Evolutionary conservation across 2,329 filamentous ascomycete species (phyloP).

Genomic region (Pseudocercospora fijiensis): DNA sequence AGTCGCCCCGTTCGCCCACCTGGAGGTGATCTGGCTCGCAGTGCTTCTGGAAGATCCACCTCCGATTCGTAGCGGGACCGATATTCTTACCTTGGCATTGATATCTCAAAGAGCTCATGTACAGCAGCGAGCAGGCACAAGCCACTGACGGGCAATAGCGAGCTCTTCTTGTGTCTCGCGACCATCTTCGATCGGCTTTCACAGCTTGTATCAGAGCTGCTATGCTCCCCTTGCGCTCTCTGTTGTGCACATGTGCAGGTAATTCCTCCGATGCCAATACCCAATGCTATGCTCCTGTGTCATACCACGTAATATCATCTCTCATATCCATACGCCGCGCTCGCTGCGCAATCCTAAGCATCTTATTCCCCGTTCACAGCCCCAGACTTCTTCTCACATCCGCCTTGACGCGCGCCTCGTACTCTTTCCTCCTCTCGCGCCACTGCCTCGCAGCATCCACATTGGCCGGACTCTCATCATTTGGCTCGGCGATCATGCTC

Average conservation of each 20-base stretch:
- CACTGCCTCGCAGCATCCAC: constrained; percentile 96
- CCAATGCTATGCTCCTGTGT: background rate
- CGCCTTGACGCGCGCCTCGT: constrained; percentile 80
- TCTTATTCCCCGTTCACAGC: constrained; percentile 50
- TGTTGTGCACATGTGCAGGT: background rate
- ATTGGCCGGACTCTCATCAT: constrained; percentile 94
- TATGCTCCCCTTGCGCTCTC: background rate
- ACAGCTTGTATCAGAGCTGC: background rate
- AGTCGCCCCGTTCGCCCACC: background rate
- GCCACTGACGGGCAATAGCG: no score
- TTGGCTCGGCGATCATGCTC: constrained; percentile 97
- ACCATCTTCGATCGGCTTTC: background rate
- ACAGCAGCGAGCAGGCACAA: no score
- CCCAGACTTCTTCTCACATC: constrained; percentile 78
- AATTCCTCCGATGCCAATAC: background rate
- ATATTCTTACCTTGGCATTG: background rate
- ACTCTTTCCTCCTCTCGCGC: constrained; percentile 78
- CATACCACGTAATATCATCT: background rate
- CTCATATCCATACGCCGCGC: background rate
- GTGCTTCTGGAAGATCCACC: background rate
- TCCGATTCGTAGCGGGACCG: background rate
- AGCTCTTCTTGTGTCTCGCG: background rate
- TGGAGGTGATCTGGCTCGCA: background rate
- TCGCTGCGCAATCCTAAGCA: background rate
- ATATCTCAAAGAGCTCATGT: no score